A percentile compares a stretch with the other conserved stretches of the same genome.
These are phyloP conservation scores for Saccharomycopsis babjevae DNA, from an alignment of 805 yeast species.

Conservation along the genomic window DNA sequence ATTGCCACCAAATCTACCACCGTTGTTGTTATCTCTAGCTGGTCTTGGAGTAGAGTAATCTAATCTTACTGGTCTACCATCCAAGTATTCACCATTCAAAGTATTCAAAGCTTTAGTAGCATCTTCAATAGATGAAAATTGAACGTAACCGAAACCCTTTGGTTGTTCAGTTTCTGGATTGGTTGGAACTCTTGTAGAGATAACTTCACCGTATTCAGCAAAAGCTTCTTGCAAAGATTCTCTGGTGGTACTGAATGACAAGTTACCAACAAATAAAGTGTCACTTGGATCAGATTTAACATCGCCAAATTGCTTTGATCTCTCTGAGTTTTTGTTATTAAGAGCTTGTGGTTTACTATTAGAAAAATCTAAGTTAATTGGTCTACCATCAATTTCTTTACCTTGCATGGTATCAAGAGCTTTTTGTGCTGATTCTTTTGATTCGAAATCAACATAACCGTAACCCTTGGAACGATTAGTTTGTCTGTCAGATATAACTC, in stretches of 20 bases:
- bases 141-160: conserved; percentile 98
- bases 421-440: conserved; percentile 68
- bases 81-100: conserved; percentile 79
- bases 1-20: conserved; percentile 37
- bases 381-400: conserved; percentile 93
- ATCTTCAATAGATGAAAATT: conserved; percentile 76
- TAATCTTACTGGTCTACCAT: conserved; percentile 88
- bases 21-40: conserved; percentile 24
- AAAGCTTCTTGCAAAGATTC: conserved; percentile 67
- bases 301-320: conserved; percentile 89
- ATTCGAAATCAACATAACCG: conserved; percentile 92
- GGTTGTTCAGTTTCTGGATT: conserved; percentile 98
- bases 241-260: conserved; percentile 82
- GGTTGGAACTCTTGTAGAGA: conserved; percentile 91
- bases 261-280: conserved; percentile 92
- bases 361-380: conserved; percentile 87
- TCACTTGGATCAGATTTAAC: conserved; percentile 87
- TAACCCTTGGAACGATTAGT: conserved; percentile 93
- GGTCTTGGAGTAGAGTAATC: conserved; percentile 92
- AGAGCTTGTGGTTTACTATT: conserved; percentile 59
- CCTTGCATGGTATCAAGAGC: conserved; percentile 84
- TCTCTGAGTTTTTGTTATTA: conserved; percentile 46
- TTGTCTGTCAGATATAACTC: conserved; percentile 89
- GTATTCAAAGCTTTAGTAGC: conserved; percentile 84
- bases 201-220: conserved; percentile 67